Percentiles rank a stretch among this genome's conserved stretches.
Evolutionary conservation across 2,329 filamentous ascomycete species (phyloP).

Genomic region (Xylariaceae sp.): DNA sequence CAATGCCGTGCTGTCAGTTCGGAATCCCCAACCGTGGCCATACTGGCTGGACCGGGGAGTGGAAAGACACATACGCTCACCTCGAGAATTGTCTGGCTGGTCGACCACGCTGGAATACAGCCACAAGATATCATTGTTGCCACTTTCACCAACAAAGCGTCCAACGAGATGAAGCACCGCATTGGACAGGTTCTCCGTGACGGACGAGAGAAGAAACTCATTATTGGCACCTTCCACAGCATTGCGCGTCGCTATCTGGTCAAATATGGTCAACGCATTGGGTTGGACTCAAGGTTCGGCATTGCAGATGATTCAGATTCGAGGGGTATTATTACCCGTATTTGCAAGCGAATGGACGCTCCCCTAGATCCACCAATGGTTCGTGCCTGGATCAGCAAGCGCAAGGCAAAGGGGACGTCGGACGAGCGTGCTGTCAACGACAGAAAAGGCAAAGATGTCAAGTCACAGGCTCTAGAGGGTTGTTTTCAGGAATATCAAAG

Average conservation of each 20-base stretch:
- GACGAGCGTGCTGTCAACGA: constrained; percentile 36
- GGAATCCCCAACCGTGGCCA: constrained; percentile 52
- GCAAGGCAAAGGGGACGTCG: constrained; percentile 51
- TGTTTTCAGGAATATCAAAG: constrained; percentile 73
- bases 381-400: constrained; percentile 69
- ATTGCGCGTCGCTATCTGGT: constrained; percentile 80
- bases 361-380: constrained; percentile 64
- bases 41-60: constrained; percentile 61
- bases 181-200: constrained; percentile 77
- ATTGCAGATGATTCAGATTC: constrained; percentile 85
- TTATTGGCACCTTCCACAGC: constrained; percentile 92
- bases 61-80: constrained; percentile 96
- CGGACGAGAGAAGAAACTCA: constrained; percentile 66
- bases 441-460: constrained; percentile 38
- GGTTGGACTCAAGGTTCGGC: constrained; percentile 74
- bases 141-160: constrained; percentile 95
- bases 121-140: constrained; percentile 90
- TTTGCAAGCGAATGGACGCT: constrained; percentile 68
- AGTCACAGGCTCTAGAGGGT: constrained; percentile 55
- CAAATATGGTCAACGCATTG: constrained; percentile 78
- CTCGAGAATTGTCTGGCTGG: constrained; percentile 82
- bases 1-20: constrained; percentile 53
- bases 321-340: constrained; percentile 70
- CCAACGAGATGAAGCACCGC: constrained; percentile 85
- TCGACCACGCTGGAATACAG: constrained; percentile 63